These are phyloP conservation scores for Calonectria multiphialidica DNA, from an alignment of 2,329 filamentous ascomycete species.

Conservation along the genomic window DNA sequence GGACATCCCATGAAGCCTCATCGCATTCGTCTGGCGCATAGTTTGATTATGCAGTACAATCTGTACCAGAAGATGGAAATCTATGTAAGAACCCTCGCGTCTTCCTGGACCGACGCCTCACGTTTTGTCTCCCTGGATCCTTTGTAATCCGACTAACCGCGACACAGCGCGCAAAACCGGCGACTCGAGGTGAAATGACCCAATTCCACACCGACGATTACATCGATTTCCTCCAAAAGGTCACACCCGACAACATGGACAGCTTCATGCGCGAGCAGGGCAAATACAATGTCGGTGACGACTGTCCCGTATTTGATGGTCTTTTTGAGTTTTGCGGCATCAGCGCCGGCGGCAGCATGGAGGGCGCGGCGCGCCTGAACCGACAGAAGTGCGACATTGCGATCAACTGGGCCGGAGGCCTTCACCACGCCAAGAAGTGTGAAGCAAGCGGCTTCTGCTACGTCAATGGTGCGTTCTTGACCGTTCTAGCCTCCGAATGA, in stretches of 20 bases:
- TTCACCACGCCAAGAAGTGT: constrained; percentile 97
- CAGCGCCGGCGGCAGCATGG: constrained; percentile 93
- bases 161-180: constrained; percentile 82
- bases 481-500: not conserved
- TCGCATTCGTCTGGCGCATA: constrained; percentile 93
- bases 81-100: constrained; percentile 74
- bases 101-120: not conserved
- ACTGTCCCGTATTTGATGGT: constrained; percentile 97
- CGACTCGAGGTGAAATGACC: constrained; percentile 89
- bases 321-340: constrained; percentile 98
- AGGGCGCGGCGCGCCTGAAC: constrained; percentile 90
- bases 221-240: constrained; percentile 93
- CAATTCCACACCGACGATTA: constrained; percentile 97
- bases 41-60: constrained; percentile 95
- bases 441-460: constrained; percentile 99
- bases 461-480: constrained; percentile 81
- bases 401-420: constrained; percentile 96
- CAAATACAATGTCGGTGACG: constrained; percentile 95
- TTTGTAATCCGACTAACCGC: constrained; percentile 46
- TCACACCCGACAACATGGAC: constrained; percentile 99
- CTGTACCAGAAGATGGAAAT: constrained; percentile 98
- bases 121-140: not conserved
- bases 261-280: constrained; percentile 89
- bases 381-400: constrained; percentile 95
- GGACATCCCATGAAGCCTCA: constrained; percentile 99